Evolutionary conservation across 1,284 basidiomycete species (phyloP).

Genomic region (Xerocomus minutiporus): DNA sequence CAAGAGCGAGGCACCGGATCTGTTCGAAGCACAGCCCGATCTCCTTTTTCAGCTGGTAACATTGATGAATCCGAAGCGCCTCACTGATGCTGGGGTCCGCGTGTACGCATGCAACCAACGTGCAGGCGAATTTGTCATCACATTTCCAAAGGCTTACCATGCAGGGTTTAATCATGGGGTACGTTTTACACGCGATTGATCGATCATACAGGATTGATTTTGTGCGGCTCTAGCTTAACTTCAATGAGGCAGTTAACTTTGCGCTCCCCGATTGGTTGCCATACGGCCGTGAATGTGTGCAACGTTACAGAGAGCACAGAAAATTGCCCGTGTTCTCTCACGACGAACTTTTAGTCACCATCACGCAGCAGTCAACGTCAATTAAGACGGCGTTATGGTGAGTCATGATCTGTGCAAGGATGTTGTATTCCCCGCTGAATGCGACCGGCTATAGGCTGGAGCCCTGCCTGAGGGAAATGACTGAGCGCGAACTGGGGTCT

Average conservation of each 20-base stretch:
- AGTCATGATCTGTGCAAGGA: constrained; percentile 29
- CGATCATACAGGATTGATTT: constrained; percentile 22
- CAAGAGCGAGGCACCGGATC: constrained; percentile 90
- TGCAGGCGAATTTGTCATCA: constrained; percentile 96
- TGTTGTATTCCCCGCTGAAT: constrained; percentile 15
- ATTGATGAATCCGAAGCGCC: constrained; percentile 91
- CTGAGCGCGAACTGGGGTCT: constrained; percentile 72
- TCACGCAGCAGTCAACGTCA: constrained; percentile 89
- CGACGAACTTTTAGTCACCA: constrained; percentile 93
- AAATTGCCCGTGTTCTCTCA: constrained; percentile 98
- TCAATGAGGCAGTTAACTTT: constrained; percentile 99
- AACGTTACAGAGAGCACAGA: constrained; percentile 82
- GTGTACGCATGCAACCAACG: constrained; percentile 95
- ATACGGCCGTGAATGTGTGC: constrained; percentile 82
- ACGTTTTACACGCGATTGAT: constrained; percentile 37
- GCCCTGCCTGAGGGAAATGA: constrained; percentile 85
- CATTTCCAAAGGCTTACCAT: constrained; percentile 98
- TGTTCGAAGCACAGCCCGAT: constrained; percentile 98
- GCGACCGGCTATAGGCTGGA: constrained; percentile 58
- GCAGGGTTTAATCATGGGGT: constrained; percentile 98
- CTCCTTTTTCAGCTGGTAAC: constrained; percentile 97
- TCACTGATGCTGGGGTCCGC: constrained; percentile 87
- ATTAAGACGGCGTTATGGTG: constrained; percentile 92
- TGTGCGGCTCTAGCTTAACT: constrained; percentile 69
- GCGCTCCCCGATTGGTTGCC: constrained; percentile 95